phyloP scores from a whole-genome alignment of 495 filamentous ascomycete species.

The Podospora anserina region DNA sequence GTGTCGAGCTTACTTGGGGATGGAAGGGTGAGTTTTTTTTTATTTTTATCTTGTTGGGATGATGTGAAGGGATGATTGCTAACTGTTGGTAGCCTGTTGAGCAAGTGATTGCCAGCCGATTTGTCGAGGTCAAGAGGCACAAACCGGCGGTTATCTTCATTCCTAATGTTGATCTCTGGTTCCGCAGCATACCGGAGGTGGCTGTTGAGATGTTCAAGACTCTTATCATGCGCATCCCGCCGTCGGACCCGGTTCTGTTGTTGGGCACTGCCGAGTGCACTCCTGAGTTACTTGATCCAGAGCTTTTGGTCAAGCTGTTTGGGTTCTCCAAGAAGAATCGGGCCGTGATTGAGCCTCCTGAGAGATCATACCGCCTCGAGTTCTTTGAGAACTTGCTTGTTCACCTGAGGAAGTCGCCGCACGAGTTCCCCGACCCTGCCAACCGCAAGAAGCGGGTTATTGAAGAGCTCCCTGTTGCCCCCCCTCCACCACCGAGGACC shows the following conservation, averaged over 20 bases:
- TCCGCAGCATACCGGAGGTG: slow-evolving; percentile 58
- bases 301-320: slow-evolving; percentile 74
- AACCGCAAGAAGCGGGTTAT: slow-evolving; percentile 82
- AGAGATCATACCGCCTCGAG: slow-evolving; percentile 58
- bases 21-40: slow-evolving; percentile 46
- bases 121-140: slow-evolving; percentile 86
- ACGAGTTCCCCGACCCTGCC: slow-evolving; percentile 79
- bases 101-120: slow-evolving; percentile 81
- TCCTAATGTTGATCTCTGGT: slow-evolving; percentile 86
- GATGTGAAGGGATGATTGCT: slow-evolving; percentile 14
- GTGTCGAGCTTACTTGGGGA: slow-evolving; percentile 69
- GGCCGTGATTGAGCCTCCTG: slow-evolving; percentile 63
- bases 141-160: slow-evolving; percentile 97
- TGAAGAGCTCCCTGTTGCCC: slow-evolving; percentile 70
- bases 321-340: slow-evolving; percentile 76
- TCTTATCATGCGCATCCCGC: slow-evolving; percentile 70
- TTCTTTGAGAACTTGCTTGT: slow-evolving; percentile 72
- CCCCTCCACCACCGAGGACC: slow-evolving; percentile 59
- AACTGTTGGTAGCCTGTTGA: slow-evolving; percentile 60
- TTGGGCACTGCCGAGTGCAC: slow-evolving; percentile 73
- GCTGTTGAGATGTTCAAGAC: slow-evolving; percentile 72
- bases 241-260: slow-evolving; percentile 84
- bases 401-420: slow-evolving; percentile 71
- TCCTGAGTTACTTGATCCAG: slow-evolving; percentile 47
- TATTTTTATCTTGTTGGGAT: slow-evolving; percentile 4